Evolutionary conservation across 2,329 filamentous ascomycete species (phyloP), one percentile per base, ranked within the genome.

Genomic region (Rhynchosporium graminicola): DNA sequence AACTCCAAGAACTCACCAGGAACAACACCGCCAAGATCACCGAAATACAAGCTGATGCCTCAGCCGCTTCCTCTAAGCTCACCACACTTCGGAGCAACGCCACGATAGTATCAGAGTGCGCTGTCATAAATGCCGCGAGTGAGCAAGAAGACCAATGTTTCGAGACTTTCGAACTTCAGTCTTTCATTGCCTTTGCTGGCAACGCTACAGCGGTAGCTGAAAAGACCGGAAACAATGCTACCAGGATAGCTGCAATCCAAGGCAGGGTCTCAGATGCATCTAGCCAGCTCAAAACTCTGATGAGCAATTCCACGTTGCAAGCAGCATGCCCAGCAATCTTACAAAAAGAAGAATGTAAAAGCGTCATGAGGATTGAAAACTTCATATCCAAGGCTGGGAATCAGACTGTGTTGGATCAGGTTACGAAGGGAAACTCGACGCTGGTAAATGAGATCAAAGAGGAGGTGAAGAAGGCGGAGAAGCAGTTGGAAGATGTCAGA

Each of bases 21-120:
- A 72, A 73, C 68, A 75, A 79, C 63, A 71, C 76, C 36, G 77
- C 77, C 51, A 72, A 72, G 63, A 71, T 74, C 4, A 73, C 71
- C 10, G 69, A 69, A 31, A 72, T 78, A 68, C 73, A 78, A 70
- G 71, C 74, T 61, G 76, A 77, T 68, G 75, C 75, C 2, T 67
- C 74, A 20, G 61, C 69, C 3, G 71, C 68, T 4, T 67, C 71
- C 2, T 67, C 72, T 29, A 68, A 69, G 63, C 73, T 78, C 57
- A 63, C 68, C 28, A 66, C 70, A 5, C 67, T 78, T 59, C 58
- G 72, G 59, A 62, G 68, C 63, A 79, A 79, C 69, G 56, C 72
- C 9, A 78, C 77, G 6, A 69, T 79, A 29, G 69, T 75, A 64
- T 55, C 69, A 28, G 63, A 67, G 12, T 79, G 77, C 62, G 65